These are phyloP conservation scores for Ceratocystis diversiconidia DNA, from an alignment of 2,329 filamentous ascomycete genomes.

Conservation along the genomic window DNA sequence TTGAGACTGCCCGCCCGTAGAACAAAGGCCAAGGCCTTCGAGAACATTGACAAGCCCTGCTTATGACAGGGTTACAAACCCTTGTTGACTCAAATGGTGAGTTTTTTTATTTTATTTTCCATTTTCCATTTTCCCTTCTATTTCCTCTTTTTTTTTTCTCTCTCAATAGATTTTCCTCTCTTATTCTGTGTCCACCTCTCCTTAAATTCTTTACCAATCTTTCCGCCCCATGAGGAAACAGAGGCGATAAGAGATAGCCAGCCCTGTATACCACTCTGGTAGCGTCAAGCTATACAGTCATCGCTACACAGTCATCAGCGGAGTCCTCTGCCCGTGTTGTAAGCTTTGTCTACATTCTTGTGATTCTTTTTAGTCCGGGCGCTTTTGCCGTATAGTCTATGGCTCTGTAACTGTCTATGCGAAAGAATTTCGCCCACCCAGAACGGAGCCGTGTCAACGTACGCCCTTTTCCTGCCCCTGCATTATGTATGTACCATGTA, in stretches of 20 bases:
- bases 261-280: background rate
- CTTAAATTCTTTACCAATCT: background rate
- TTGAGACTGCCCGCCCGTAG: background rate
- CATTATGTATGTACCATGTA: background rate
- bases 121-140: too few relatives aligned
- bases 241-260: slow-evolving; percentile 1
- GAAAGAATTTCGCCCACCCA: background rate
- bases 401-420: too few relatives aligned
- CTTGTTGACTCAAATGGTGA: too few relatives aligned
- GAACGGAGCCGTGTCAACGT: background rate
- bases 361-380: background rate
- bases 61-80: too few relatives aligned
- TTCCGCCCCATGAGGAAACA: background rate
- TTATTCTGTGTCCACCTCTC: background rate
- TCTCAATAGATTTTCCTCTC: too few relatives aligned
- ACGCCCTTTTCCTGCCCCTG: background rate
- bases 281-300: background rate
- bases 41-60: background rate
- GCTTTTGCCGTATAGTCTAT: background rate
- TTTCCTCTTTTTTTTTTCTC: too few relatives aligned
- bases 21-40: background rate
- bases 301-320: background rate
- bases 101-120: background rate
- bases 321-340: background rate
- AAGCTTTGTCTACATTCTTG: background rate